These are phyloP conservation scores for Trichoderma pleuroti DNA, from an alignment of 2,329 filamentous ascomycete genomes.

Conservation along the genomic window DNA sequence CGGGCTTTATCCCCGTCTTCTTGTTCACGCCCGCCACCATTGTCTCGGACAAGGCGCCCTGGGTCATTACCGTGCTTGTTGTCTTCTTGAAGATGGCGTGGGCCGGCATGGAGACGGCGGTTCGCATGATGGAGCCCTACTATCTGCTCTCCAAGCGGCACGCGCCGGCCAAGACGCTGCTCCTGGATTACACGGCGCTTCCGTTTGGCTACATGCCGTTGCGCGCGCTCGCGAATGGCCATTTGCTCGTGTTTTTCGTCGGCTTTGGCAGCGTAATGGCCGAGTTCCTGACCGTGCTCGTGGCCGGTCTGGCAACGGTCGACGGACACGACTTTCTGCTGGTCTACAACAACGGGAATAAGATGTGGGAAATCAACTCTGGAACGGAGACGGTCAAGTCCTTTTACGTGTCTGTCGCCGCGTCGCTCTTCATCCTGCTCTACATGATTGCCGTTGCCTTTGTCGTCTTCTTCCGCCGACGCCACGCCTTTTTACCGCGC, in stretches of 20 bases:
- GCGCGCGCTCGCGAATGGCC: constrained; percentile 58
- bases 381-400: constrained; percentile 60
- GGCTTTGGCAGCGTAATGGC: constrained; percentile 68
- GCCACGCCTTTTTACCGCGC: constrained; percentile 69
- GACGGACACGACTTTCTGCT: constrained; percentile 59
- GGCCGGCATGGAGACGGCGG: constrained; percentile 64
- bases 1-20: constrained; percentile 56
- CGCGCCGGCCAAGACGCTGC: constrained; percentile 62
- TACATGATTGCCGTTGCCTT: constrained; percentile 60
- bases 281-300: constrained; percentile 68
- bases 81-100: constrained; percentile 66
- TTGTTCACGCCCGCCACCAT: constrained; percentile 55
- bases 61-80: constrained; percentile 62
- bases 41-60: constrained; percentile 60
- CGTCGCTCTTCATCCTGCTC: constrained; percentile 61
- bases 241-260: constrained; percentile 64
- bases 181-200: constrained; percentile 69
- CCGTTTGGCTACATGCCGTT: constrained; percentile 64
- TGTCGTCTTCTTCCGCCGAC: constrained; percentile 59
- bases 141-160: constrained; percentile 65
- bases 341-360: constrained; percentile 20
- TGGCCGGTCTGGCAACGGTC: constrained; percentile 62
- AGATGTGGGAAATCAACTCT: constrained; percentile 37
- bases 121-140: constrained; percentile 73
- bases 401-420: constrained; percentile 62